Conservation (phyloP, 257 asterid genomes). For the Salvia splendens region DNA sequence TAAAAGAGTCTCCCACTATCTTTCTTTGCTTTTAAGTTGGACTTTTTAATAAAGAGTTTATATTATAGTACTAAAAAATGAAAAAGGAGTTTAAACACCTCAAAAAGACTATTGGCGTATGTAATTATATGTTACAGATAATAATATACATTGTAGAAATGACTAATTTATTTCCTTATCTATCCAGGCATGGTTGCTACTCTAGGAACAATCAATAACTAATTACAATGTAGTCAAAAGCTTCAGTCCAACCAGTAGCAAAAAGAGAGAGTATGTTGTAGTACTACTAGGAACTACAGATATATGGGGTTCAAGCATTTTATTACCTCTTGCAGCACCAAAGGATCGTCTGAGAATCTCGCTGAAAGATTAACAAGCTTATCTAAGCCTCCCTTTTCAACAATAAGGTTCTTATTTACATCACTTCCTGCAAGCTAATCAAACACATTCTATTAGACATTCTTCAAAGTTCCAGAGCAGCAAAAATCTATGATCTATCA, state of each 20-base stretch:
- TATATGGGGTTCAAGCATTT: neutral
- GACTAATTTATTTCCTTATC: neutral
- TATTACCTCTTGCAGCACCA: constrained; percentile 79
- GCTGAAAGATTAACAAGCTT: constrained; percentile 71
- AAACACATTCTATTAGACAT: constrained; percentile 29
- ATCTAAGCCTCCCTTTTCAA: constrained; percentile 76
- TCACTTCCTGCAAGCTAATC: constrained; percentile 97
- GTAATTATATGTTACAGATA: too few relatives aligned
- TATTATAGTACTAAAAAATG: neutral
- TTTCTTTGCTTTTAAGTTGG: neutral
- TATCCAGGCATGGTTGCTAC: neutral
- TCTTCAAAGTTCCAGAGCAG: constrained; percentile 16
- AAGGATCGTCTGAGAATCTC: constrained; percentile 74
- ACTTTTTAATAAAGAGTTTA: neutral
- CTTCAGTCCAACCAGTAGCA: neutral
- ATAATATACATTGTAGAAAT: too few relatives aligned
- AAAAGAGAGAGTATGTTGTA: neutral
- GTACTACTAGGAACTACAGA: neutral
- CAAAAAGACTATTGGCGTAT: neutral
- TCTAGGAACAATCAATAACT: neutral
- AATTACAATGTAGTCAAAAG: neutral
- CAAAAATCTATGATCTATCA: constrained; percentile 7
- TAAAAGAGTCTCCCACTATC: neutral
- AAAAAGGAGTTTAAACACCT: neutral
- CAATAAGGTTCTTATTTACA: constrained; percentile 67